Percentiles rank a stretch among this genome's conserved stretches.
phyloP scores from a whole-genome alignment of 345 rosid species.

The Corymbia maculata region DNA sequence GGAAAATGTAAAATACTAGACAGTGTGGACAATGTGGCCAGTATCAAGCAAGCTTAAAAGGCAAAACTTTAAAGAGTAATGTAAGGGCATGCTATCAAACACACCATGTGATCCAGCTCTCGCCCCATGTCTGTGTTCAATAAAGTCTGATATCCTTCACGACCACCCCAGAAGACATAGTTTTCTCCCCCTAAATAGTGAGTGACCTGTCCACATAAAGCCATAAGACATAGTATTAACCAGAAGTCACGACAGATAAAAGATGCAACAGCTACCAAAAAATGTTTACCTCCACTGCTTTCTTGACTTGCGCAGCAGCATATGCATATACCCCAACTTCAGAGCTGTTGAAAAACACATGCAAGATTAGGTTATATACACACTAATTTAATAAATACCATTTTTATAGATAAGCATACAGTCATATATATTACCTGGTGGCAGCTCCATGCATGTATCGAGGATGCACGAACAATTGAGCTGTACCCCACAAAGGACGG shows the following conservation, averaged over 20 bases:
- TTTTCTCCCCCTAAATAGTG: conserved; percentile 98
- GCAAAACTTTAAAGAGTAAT: not conserved
- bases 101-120: conserved; percentile 84
- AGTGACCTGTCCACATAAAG: conserved; percentile 41
- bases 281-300: conserved; percentile 73
- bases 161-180: conserved; percentile 98
- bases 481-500: conserved; percentile 87
- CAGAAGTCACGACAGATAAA: not conserved
- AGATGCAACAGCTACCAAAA: not conserved
- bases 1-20: not conserved
- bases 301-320: conserved; percentile 98
- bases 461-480: conserved; percentile 92
- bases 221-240: not conserved
- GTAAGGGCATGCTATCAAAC: not conserved
- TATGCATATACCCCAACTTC: conserved; percentile 84
- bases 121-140: conserved; percentile 95
- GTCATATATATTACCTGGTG: conserved; percentile 45
- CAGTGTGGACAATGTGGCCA: not conserved
- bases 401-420: not conserved
- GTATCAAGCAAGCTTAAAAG: not conserved
- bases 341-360: conserved; percentile 32
- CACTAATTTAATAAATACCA: not conserved
- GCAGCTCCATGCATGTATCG: conserved; percentile 99
- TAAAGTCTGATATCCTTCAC: conserved; percentile 93
- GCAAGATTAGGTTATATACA: not conserved